Conservation (phyloP, 345 rosid genomes). For the Tarenaya hassleriana region DNA sequence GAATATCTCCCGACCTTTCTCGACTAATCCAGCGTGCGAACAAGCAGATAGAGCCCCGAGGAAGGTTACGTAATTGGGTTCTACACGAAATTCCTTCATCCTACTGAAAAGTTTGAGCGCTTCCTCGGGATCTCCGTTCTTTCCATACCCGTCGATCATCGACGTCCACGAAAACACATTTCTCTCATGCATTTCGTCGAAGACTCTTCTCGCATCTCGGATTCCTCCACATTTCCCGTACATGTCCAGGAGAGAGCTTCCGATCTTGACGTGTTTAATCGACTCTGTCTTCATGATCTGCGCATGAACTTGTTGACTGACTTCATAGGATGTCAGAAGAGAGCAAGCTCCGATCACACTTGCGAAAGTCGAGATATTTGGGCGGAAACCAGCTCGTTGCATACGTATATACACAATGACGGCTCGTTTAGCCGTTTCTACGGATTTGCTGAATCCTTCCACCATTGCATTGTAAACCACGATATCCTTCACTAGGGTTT, state of each 20-base stretch:
- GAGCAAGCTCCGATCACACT: slow-evolving; percentile 88
- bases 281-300: slow-evolving; percentile 58
- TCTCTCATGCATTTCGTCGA: slow-evolving; percentile 53
- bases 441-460: slow-evolving; percentile 76
- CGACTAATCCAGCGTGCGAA: slow-evolving; percentile 73
- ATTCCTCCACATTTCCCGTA: slow-evolving; percentile 76
- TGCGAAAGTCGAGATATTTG: slow-evolving; percentile 67
- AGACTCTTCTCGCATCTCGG: slow-evolving; percentile 52
- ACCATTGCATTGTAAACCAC: slow-evolving; percentile 93
- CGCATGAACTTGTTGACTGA: slow-evolving; percentile 67
- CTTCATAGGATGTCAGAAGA: slow-evolving; percentile 46
- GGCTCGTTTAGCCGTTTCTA: slow-evolving; percentile 47
- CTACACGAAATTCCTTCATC: slow-evolving; percentile 43
- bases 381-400: slow-evolving; percentile 55
- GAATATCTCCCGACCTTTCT: slow-evolving; percentile 61
- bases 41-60: slow-evolving; percentile 86
- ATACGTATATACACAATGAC: slow-evolving; percentile 50
- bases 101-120: slow-evolving; percentile 59
- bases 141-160: slow-evolving; percentile 94
- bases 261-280: slow-evolving; percentile 50
- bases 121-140: slow-evolving; percentile 63
- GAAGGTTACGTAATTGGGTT: slow-evolving; percentile 76
- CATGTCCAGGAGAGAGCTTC: slow-evolving; percentile 90
- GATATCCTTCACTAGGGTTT: slow-evolving; percentile 50
- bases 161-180: slow-evolving; percentile 94